Base-by-base conservation (phyloP, 805 yeast genomes). In the Kazachstania kunashirensis region DNA sequence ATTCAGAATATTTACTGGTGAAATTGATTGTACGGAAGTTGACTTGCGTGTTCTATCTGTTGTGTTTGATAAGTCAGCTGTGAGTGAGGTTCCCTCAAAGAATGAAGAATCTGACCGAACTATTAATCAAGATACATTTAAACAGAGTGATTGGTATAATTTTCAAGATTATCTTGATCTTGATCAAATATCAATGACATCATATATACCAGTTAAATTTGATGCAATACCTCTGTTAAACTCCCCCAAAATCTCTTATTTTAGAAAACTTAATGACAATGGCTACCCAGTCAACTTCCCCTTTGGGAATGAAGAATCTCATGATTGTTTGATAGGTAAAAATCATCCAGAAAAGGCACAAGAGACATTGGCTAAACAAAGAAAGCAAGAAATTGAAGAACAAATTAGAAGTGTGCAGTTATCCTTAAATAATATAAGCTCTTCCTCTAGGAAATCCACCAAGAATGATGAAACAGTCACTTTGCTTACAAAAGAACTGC, bases 111-210 rank as follows among this genome's bases (percentile, higher is more conserved):
- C 31, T 11, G 9, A 27, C 5, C 16, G 31, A 7, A 14, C 18
- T 3, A 20, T 33, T 10, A 40, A 42, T 25, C 13, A 39, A 3
- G 38, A 39, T 6, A n/a, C 29, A 6, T 21, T 45, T 5, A 31
- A 27, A 14, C 42, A 41, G 21, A 45, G 56, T 4, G 50, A 60
- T 3, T 86, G 96, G 96, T 65, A 74, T 33, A 94, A 85, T 49
- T 59, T 65, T 16, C 80, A 81, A 39, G 96, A 86, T 53, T 86
- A 73, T 47, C 62, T 73, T 9, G 96, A 86, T 47, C 51, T 85
- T 29, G 83, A 80, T 41, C 61, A 67, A 33, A 53, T 66, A 9
- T 67, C 71, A 5, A 46, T 64, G 1, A 54, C 62, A 5, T 62
- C 51, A 41, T 63, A 45, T 34, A 47, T 63, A 25, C 77, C 77